Base-by-base conservation (phyloP, 2,329 filamentous ascomycete species). In the Cercospora sp. region DNA sequence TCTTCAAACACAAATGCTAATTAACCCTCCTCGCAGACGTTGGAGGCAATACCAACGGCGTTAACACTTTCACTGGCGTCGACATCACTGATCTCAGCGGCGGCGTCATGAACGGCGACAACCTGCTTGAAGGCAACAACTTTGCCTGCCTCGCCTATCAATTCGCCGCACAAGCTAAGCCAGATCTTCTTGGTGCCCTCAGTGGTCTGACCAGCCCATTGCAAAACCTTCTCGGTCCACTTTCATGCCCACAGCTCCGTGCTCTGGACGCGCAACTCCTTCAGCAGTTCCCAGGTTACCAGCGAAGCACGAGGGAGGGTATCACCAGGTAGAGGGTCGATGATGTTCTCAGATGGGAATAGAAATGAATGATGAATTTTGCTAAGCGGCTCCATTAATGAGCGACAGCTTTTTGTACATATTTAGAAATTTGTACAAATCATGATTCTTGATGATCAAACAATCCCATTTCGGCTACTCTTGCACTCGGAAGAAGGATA, bases 71-170 rank as follows among this genome's bases (percentile, higher is more conserved):
- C 69, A 73, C 74, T 28, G 77, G 78, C 8, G 65, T 81, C 51
- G 72, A 81, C 67, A 67, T 80, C 6, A 67, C 55, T 8, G 72
- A 80, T 59, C 65, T 83, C 8, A 81, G 78, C 18, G 77, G 76
- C 10, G 81, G 81, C 30, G 73, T 85, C 1, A 80, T 82, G 67
- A 85, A 83, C 70, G 45, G 63, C 23, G 58, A 66, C 12, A 70
- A 69, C 51, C 65, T 75, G 7, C 59, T 72, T 42, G 48, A 75
- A 23, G 78, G 76, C 8, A 78, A 80, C 73, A 79, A 79, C 65
- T 73, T 80, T 6, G 71, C 77, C 2, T 80, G 79, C 67, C 78
- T 80, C 66, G 75, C 74, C 3, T 75, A 79, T 55, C 68, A 80
- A 60, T 45, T 78, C 20, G 70, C 78, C 59, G 75, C 78, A 64